Conservation (phyloP, 805 yeast species). For the Scheffersomyces amazonensis region DNA sequence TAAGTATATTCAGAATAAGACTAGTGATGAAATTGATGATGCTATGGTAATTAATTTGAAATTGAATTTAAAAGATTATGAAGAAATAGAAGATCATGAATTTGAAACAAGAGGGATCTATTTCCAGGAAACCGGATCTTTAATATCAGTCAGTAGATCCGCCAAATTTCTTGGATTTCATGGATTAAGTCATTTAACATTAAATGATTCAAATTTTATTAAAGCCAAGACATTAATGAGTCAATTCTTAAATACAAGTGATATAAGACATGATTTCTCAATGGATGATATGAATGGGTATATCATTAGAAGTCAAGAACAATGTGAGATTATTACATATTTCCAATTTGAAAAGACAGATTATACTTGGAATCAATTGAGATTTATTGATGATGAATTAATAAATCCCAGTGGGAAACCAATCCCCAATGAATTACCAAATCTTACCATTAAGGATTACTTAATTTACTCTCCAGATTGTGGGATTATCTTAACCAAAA, state of each 20-base stretch:
- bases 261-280: conserved; percentile 34
- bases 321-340: conserved; percentile 71
- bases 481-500: conserved; percentile 49
- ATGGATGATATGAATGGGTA: conserved; percentile 35
- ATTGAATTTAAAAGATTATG: conserved; percentile 35
- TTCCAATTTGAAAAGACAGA: conserved; percentile 67
- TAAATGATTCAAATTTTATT: conserved; percentile 41
- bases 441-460: conserved; percentile 51
- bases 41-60: conserved; percentile 32
- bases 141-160: conserved; percentile 56
- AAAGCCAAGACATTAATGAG: conserved; percentile 43
- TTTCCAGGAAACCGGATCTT: conserved; percentile 63
- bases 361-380: conserved; percentile 49
- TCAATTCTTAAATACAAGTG: conserved; percentile 43
- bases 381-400: conserved; percentile 70
- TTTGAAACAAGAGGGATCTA: conserved; percentile 59
- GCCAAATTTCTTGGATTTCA: conserved; percentile 64
- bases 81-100: conserved; percentile 48
- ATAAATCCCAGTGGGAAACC: conserved; percentile 78
- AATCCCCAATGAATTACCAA: conserved; percentile 51
- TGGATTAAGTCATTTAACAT: conserved; percentile 57
- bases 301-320: conserved; percentile 29
- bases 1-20: conserved; percentile 8
- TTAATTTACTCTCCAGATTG: conserved; percentile 87
- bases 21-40: conserved; percentile 19